Conservation (phyloP, 2,329 filamentous ascomycete genomes). For the Trichoderma atroviride region DNA sequence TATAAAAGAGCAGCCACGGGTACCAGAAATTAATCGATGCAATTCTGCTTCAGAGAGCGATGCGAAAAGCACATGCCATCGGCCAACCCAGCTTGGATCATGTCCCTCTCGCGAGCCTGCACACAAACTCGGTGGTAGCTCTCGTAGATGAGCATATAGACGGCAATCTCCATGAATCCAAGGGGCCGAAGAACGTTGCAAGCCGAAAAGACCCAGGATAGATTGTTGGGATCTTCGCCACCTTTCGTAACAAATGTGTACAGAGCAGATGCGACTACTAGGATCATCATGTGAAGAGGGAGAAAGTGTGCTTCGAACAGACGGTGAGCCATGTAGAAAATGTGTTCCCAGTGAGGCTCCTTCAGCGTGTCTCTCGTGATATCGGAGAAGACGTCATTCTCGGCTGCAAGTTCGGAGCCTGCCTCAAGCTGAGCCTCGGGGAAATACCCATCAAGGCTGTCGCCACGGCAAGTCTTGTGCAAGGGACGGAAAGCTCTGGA, state of each 20-base stretch:
- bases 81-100: slow-evolving; percentile 64
- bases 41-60: slow-evolving; percentile 58
- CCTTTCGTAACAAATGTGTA: slow-evolving; percentile 59
- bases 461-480: slow-evolving; percentile 49
- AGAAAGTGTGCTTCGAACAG: slow-evolving; percentile 77
- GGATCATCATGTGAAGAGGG: slow-evolving; percentile 66
- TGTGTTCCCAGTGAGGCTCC: slow-evolving; percentile 57
- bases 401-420: slow-evolving; percentile 45
- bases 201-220: slow-evolving; percentile 62
- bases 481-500: slow-evolving; percentile 58
- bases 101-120: slow-evolving; percentile 63
- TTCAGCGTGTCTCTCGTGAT: slow-evolving; percentile 55
- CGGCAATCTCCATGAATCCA: slow-evolving; percentile 64
- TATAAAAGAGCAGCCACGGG: slow-evolving; percentile 69
- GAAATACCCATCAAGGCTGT: slow-evolving; percentile 51
- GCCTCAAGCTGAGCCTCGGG: slow-evolving; percentile 48
- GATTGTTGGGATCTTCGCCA: slow-evolving; percentile 52
- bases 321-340: slow-evolving; percentile 63
- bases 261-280: slow-evolving; percentile 63
- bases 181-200: slow-evolving; percentile 62
- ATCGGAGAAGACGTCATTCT: slow-evolving; percentile 59
- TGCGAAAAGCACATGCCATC: slow-evolving; percentile 68
- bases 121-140: slow-evolving; percentile 66
- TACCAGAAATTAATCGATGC: slow-evolving; percentile 65
- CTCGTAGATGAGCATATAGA: slow-evolving; percentile 69